Evolutionary conservation across 2,329 filamentous ascomycete genomes (phyloP), one percentile per base, ranked within the genome.

Genomic region (Biscogniauxia mediterranea): DNA sequence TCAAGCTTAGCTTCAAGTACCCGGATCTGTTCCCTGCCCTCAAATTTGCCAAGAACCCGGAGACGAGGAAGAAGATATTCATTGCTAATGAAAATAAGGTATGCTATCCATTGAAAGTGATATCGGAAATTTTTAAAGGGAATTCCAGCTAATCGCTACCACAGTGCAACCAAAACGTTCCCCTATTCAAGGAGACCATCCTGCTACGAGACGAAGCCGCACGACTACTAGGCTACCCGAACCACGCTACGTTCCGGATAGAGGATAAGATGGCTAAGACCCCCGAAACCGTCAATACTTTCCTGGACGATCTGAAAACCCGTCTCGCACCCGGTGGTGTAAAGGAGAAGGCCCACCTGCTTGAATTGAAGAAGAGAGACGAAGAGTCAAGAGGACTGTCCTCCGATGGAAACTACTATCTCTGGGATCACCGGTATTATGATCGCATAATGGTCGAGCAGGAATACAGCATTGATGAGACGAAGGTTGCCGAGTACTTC

Each of bases 231-330:
- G 90, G 90, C 13, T 95, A 93, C 74, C 82, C 85, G 5, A 87
- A 92, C 71, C 90, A 94, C 72, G 91, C 91, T 19, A 84, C 87
- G 54, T 88, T 93, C 74, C 81, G 85, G 54, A 89, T 95, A 49
- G 90, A 93, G 71, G 87, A 91, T 70, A 94, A 93, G 83, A 95
- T 95, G 91, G 90, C 91, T 54, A 93, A 93, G 81, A 87, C 83
- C 1, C 83, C 89, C 1, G 82, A 86, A 70, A 89, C 85, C 0
- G 91, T 95, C 11, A 83, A 89, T 65, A 83, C 86, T 57, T 94
- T 95, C 75, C 78, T 95, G 7, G 82, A 80, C 5, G 90, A 93
- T 71, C 79, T 95, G 62, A 85, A 88, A 61, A 80, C 77, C 25
- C 86, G 89, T 57, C 80, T 95, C 28, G 81, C 84, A 0, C 84